phyloP scores from a whole-genome alignment of 2,329 filamentous ascomycete genomes.

The Escovopsis weberi region DNA sequence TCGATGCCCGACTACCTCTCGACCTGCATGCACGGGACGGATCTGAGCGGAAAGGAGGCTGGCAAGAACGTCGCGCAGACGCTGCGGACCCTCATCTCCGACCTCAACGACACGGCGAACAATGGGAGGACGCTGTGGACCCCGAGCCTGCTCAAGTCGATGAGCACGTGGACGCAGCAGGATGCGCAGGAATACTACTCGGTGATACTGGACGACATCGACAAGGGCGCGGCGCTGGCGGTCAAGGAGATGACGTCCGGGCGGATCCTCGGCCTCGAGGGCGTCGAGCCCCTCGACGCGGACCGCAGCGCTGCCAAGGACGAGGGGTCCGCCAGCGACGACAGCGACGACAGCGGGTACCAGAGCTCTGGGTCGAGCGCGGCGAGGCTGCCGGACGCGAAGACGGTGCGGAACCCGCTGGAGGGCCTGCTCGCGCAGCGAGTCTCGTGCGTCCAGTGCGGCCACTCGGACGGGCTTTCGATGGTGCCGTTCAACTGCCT shows the following conservation, averaged over 20 bases:
- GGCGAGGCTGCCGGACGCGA: constrained; percentile 21
- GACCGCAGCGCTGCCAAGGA: constrained; percentile 23
- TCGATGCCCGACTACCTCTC: constrained; percentile 54
- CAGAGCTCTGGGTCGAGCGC: constrained; percentile 26
- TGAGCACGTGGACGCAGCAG: constrained; percentile 92
- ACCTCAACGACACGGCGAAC: constrained; percentile 54
- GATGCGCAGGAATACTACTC: constrained; percentile 97
- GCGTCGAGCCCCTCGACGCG: constrained; percentile 17
- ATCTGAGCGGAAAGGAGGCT: constrained; percentile 9
- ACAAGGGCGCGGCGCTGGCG: constrained; percentile 54
- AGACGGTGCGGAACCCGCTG: constrained; percentile 53
- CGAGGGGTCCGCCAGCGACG: constrained; percentile 29
- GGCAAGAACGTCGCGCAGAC: constrained; percentile 28
- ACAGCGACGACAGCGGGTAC: constrained; percentile 44
- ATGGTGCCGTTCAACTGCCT: constrained; percentile 91
- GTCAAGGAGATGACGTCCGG: constrained; percentile 9
- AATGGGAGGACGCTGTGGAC: constrained; percentile 73
- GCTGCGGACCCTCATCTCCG: constrained; percentile 51
- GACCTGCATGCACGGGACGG: constrained; percentile 21
- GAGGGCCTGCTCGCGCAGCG: constrained; percentile 80
- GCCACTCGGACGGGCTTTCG: constrained; percentile 74
- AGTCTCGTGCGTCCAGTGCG: constrained; percentile 75
- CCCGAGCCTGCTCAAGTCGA: constrained; percentile 66
- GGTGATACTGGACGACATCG: constrained; percentile 71
- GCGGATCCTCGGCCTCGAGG: constrained; percentile 1